A percentile compares a stretch with the other conserved stretches of the same genome.
These are phyloP conservation scores for Physcomitrium patens DNA, from an alignment of 225 moss, liverwort and hornwort species.

Conservation along the genomic window DNA sequence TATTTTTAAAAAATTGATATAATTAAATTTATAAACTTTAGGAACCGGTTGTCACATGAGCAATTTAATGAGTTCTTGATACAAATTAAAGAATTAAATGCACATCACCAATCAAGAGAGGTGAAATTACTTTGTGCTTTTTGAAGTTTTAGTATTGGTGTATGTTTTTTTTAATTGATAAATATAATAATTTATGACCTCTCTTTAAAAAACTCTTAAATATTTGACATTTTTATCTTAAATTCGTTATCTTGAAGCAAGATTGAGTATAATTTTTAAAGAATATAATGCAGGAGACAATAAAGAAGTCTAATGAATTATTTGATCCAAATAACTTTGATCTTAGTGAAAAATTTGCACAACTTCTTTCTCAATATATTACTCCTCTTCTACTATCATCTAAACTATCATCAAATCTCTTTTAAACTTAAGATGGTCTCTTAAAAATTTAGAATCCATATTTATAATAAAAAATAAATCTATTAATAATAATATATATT, in stretches of 20 bases:
- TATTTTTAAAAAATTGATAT: no score
- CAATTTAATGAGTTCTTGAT: constrained; percentile 55
- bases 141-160: no score
- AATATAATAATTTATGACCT: no score
- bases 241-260: constrained; percentile 9
- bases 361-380: constrained; percentile 52
- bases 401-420: no score
- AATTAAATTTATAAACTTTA: constrained; percentile 28
- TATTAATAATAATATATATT: no score
- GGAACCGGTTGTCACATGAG: constrained; percentile 58
- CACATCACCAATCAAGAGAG: constrained; percentile 48
- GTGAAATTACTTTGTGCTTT: constrained; percentile 28
- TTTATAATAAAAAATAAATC: no score
- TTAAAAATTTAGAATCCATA: no score
- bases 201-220: no score
- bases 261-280: constrained; percentile 7
- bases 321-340: constrained; percentile 60
- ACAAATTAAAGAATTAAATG: constrained; percentile 53
- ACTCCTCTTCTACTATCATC: constrained; percentile 31
- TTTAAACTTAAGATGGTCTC: no score
- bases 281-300: constrained; percentile 53
- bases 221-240: neutral
- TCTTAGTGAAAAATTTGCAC: constrained; percentile 44
- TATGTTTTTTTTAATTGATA: neutral
- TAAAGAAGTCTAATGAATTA: constrained; percentile 46